Conservation (phyloP, 2,329 filamentous ascomycete genomes). For the Claviceps lovelessii region DNA sequence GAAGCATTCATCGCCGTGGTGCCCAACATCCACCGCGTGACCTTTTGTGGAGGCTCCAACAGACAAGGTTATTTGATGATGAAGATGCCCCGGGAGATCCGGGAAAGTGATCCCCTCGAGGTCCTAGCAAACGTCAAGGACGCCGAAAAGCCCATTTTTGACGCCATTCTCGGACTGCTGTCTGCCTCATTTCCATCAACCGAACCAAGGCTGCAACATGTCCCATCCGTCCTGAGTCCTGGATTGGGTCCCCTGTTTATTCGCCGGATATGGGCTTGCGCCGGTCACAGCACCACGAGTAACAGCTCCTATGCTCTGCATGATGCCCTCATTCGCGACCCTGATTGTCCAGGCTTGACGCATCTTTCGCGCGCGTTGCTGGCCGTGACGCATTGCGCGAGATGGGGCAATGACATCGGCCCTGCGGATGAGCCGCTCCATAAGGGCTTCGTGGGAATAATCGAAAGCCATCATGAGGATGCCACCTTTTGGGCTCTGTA, state of each 20-base stretch:
- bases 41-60: slow-evolving; percentile 80
- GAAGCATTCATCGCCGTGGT: slow-evolving; percentile 56
- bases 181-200: slow-evolving; percentile 26
- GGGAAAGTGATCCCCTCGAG: slow-evolving; percentile 50
- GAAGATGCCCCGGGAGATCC: slow-evolving; percentile 43
- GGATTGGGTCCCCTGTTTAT: slow-evolving; percentile 32
- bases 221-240: slow-evolving; percentile 28
- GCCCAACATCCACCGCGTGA: slow-evolving; percentile 56
- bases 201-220: slow-evolving; percentile 18
- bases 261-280: slow-evolving; percentile 35
- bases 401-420: slow-evolving; percentile 53
- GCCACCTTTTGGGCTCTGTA: slow-evolving; percentile 40
- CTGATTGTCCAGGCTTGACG: slow-evolving; percentile 57
- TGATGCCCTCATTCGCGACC: slow-evolving; percentile 51
- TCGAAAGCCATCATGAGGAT: slow-evolving; percentile 22
- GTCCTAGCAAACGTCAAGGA: slow-evolving; percentile 16
- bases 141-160: slow-evolving; percentile 17
- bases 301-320: slow-evolving; percentile 60
- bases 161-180: slow-evolving; percentile 25
- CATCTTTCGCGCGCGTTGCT: slow-evolving; percentile 59
- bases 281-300: slow-evolving; percentile 32
- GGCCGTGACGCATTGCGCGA: slow-evolving; percentile 54
- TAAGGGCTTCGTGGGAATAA: slow-evolving; percentile 26
- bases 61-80: slow-evolving; percentile 71
- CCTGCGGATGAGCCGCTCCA: slow-evolving; percentile 32